Evolutionary conservation across 78 protist species (phyloP).

Genomic region (Dictyostelium brefeldianum): DNA sequence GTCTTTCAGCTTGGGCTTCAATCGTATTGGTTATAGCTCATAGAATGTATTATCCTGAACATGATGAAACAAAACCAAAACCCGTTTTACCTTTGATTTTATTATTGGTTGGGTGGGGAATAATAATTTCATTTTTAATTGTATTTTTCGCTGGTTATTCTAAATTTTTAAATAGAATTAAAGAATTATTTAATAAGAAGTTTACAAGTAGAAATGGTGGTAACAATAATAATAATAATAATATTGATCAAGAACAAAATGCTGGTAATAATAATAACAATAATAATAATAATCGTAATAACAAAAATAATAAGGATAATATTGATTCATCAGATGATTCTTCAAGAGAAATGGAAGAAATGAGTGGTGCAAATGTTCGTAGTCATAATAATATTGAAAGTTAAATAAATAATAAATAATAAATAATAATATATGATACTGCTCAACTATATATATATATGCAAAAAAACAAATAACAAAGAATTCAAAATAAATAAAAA

Average conservation of each 20-base stretch:
- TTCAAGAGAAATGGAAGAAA: slow-evolving; percentile 1
- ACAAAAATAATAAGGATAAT: neutral
- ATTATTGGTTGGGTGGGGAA: slow-evolving; percentile 67
- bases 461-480: too few species aligned
- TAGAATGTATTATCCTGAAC: slow-evolving; percentile 12
- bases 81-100: slow-evolving; percentile 34
- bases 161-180: slow-evolving; percentile 19
- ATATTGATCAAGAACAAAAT: neutral
- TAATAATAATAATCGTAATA: neutral
- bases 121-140: slow-evolving; percentile 39
- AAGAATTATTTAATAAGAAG: slow-evolving; percentile 11
- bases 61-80: neutral
- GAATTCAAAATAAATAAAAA: too few species aligned
- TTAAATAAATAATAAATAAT: too few species aligned
- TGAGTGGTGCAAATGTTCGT: slow-evolving; percentile 18
- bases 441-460: too few species aligned
- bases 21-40: slow-evolving; percentile 49
- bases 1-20: slow-evolving; percentile 57
- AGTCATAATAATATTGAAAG: neutral
- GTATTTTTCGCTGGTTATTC: slow-evolving; percentile 29
- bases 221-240: neutral
- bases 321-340: neutral
- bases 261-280: neutral
- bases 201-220: neutral
- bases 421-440: too few species aligned